Evolutionary conservation across 768 basidiomycete species (phyloP).

Genomic region (Mycena haematopus): DNA sequence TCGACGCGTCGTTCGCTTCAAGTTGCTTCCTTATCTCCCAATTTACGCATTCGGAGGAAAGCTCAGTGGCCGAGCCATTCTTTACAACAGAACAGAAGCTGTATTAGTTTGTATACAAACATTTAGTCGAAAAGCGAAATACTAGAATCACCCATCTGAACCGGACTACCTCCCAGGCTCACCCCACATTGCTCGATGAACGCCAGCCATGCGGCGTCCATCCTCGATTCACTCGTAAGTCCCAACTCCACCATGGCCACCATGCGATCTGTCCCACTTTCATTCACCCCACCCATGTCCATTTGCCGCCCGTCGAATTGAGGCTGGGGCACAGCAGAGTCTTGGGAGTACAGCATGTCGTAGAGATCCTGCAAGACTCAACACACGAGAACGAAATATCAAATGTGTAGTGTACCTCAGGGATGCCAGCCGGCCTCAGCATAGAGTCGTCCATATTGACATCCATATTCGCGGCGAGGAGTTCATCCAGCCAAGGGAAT

Average conservation of each 20-base stretch:
- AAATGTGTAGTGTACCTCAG: neutral
- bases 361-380: constrained; percentile 17
- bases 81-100: neutral
- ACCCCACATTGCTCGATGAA: constrained; percentile 60
- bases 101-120: too few species aligned
- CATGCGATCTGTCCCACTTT: constrained; percentile 36
- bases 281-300: constrained; percentile 1
- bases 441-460: constrained; percentile 10
- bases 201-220: constrained; percentile 56
- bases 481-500: constrained; percentile 27
- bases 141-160: constrained; percentile 7
- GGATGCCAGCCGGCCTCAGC: constrained; percentile 3
- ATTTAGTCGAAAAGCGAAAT: constrained; percentile 9
- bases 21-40: too few species aligned
- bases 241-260: constrained; percentile 52
- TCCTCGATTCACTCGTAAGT: constrained; percentile 49
- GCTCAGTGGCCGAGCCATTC: too few species aligned
- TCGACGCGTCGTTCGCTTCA: too few species aligned
- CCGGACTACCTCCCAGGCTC: constrained; percentile 13
- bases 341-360: constrained; percentile 17
- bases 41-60: too few species aligned
- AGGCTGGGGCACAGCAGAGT: neutral
- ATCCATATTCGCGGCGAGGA: constrained; percentile 17
- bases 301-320: constrained; percentile 1
- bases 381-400: too few species aligned